Conservation (phyloP, 192 early-diverging fungal species). For the Podila epigama region DNA sequence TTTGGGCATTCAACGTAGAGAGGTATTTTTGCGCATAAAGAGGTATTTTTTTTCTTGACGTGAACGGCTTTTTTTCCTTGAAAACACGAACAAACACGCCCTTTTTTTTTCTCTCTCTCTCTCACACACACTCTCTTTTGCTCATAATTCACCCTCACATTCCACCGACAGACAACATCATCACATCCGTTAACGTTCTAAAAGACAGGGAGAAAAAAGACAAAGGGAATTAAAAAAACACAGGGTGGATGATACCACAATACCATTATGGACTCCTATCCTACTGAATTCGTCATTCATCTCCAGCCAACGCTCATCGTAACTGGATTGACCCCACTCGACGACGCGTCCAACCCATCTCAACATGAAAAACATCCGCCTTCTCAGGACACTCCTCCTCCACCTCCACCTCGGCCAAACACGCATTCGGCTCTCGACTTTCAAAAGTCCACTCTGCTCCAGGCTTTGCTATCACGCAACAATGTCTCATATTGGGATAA, state of each 20-base stretch:
- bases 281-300: slow-evolving; percentile 63
- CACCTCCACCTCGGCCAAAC: slow-evolving; percentile 22
- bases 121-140: background rate
- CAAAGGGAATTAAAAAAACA: too few species aligned
- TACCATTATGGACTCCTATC: slow-evolving; percentile 62
- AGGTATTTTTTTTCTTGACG: background rate
- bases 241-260: background rate
- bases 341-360: slow-evolving; percentile 33
- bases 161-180: background rate
- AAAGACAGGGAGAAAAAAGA: too few species aligned
- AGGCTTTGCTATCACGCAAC: slow-evolving; percentile 45
- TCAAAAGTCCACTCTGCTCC: slow-evolving; percentile 43
- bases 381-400: slow-evolving; percentile 10
- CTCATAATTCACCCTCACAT: background rate
- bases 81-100: too few species aligned
- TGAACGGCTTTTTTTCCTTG: background rate
- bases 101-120: too few species aligned
- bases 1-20: too few species aligned
- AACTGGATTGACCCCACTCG: slow-evolving; percentile 49
- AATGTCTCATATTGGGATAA: slow-evolving; percentile 34
- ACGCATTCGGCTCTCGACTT: slow-evolving; percentile 16
- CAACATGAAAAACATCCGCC: background rate
- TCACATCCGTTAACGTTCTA: too few species aligned
- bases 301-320: slow-evolving; percentile 64
- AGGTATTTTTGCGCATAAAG: too few species aligned